Evolutionary conservation across 2,329 filamentous ascomycete genomes (phyloP).

Genomic region (Didymella sp.): DNA sequence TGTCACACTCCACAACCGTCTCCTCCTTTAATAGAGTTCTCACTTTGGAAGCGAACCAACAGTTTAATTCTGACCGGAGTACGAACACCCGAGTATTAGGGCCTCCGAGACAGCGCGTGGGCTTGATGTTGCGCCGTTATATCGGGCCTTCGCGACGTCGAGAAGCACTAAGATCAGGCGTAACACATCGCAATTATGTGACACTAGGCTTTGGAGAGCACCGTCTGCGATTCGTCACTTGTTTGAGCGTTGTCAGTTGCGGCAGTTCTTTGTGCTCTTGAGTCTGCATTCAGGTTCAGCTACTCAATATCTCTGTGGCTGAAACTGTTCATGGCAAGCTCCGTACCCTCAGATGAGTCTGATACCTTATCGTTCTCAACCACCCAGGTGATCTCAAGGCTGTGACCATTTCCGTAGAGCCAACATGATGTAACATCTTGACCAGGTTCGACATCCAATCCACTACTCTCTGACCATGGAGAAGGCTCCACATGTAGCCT

Average conservation of each 20-base stretch:
- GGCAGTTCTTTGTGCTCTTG: neutral
- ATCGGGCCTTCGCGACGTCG: neutral
- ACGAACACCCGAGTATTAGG: neutral
- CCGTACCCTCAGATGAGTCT: neutral
- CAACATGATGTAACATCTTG: neutral
- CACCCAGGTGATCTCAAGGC: neutral
- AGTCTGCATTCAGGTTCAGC: neutral
- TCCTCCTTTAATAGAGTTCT: conserved; percentile 2
- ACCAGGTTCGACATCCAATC: neutral
- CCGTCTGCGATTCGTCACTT: conserved; percentile 9
- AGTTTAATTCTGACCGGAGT: neutral
- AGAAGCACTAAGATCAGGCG: neutral
- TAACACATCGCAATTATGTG: neutral
- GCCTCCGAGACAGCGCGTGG: neutral
- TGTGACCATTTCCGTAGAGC: neutral
- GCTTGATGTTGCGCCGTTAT: conserved; percentile 7
- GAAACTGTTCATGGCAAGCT: neutral
- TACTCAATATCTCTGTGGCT: neutral
- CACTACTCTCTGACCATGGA: neutral
- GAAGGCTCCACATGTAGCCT: neutral
- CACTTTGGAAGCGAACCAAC: neutral
- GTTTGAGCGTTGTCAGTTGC: neutral
- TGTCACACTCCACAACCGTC: neutral
- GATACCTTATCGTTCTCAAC: conserved; percentile 2
- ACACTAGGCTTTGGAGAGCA: neutral